Evolutionary conservation across 1,139 yeast species (phyloP), one percentile per base, ranked within the genome.

Genomic region (Taiozyma sp.): DNA sequence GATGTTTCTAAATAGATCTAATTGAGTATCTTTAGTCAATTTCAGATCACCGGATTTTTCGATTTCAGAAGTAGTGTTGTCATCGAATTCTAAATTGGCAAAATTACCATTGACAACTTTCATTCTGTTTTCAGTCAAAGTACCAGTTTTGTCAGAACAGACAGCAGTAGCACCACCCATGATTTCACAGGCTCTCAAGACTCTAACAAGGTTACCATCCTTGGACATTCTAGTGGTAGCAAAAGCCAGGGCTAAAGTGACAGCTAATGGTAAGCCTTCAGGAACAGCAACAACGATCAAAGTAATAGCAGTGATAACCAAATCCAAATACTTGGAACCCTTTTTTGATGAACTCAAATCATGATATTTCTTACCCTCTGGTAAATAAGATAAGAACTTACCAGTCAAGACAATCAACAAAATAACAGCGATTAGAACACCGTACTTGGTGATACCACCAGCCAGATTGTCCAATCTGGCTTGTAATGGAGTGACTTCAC

Each of bases 81-180:
- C 71, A 51, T 67, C 68, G 50, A 69, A 67, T 32, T 62, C 62
- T 44, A 61, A 61, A 44, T 62, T 64, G 10, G 93, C 90, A 44
- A 88, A 64, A 37, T 79, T 73, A 7, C 93, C 96, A 51, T 78
- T 79, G 10, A 89, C 96, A 13, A 93, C 88, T 45, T 91, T 80
- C 99, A 93, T 93, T 62, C 76, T 77, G 68, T 93, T 93, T 68
- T 90, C 95, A 1, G 99, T 93, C 52, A 93, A 76, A 13, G 99
- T 93, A 53, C 99, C 99, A 1, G 99, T 93, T 68, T 93, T 93
- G 71, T 93, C 99, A 0, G 98, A 89, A 68, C 99, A 95, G 48
- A 93, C 77, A 4, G 97, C 93, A 14, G 99, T 93, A 3, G 98
- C 99, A 45, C 96, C 91, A 46, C 99, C 99, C 99, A 93, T 93